phyloP scores from a whole-genome alignment of 2,329 filamentous ascomycete genomes.

The Calonectria pteridis region DNA sequence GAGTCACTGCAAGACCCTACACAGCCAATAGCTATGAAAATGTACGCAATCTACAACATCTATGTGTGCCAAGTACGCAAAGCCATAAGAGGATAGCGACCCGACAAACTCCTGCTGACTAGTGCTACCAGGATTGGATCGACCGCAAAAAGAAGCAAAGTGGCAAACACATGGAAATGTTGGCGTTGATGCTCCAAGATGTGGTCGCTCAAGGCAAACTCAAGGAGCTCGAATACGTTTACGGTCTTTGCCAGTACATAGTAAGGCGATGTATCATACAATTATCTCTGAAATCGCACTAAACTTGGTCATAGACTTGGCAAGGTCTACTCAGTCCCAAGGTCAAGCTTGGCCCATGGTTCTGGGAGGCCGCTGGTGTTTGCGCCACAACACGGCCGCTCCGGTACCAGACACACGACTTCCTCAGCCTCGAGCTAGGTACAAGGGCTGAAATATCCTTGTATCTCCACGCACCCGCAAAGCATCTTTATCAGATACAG shows the following conservation, averaged over 20 bases:
- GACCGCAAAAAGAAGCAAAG: slow-evolving; percentile 27
- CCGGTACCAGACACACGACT: slow-evolving; percentile 30
- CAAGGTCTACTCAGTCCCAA: slow-evolving; percentile 34
- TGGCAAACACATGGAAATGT: slow-evolving; percentile 30
- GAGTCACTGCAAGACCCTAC: slow-evolving; percentile 15
- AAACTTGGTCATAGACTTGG: slow-evolving; percentile 20
- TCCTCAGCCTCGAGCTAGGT: slow-evolving; percentile 30
- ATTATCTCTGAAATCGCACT: accelerated
- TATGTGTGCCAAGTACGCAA: slow-evolving; percentile 36
- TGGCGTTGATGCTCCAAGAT: slow-evolving; percentile 34
- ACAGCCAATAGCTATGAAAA: slow-evolving; percentile 25
- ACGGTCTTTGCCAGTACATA: slow-evolving; percentile 34
- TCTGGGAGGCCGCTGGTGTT: slow-evolving; percentile 31
- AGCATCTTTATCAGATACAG: slow-evolving; percentile 18
- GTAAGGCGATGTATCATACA: slow-evolving; percentile 18
- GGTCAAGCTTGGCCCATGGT: slow-evolving; percentile 36
- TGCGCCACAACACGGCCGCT: slow-evolving; percentile 27
- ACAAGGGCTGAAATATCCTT: slow-evolving; percentile 27
- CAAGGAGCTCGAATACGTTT: slow-evolving; percentile 28
- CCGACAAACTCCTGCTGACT: neutral
- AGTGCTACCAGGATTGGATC: slow-evolving; percentile 20
- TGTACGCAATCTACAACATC: slow-evolving; percentile 33
- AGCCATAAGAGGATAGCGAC: neutral
- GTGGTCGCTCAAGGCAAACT: slow-evolving; percentile 25
- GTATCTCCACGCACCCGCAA: slow-evolving; percentile 29